Base-by-base conservation (phyloP, 148 eudicot species). In the Persicaria maculosa region DNA sequence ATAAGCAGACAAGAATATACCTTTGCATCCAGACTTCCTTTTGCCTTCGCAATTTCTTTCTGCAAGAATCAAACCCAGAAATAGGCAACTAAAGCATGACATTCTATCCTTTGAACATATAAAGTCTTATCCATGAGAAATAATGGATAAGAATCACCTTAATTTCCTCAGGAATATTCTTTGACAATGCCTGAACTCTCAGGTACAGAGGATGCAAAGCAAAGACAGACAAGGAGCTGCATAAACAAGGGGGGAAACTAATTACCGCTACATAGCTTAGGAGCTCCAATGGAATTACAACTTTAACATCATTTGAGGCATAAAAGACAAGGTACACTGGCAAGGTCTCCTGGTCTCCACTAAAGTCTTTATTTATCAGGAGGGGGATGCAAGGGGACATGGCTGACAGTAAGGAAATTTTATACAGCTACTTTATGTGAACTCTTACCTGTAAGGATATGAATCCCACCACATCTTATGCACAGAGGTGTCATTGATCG, bases 391-490 rank as follows among this genome's bases (percentile, higher is more conserved):
- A 57, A n/a, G 20, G 19, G 64, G 31, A 57, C 12, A 9, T 47
- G 57, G 14, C 7, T 31, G 65, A 25, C 45, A n/a, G 20, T 17
- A 54, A 44, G 20, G 55, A n/a, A 75, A 36, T 55, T 50, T 54
- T 50, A 14, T 46, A 80, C 50, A 74, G 70, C 17, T 65, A 65
- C 40, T 65, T 36, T 43, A 65, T 4, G 46, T 43, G 45, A 43
- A 4, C 6, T 7, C 77, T 74, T 68, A 91, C 98, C 98, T 94
- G 87, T 94, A 94, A 4, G 98, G 98, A 75, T 94, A 94, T 6
- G 98, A 94, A 82, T 94, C 98, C 98, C 98, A 94, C 98, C 98
- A 94, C 97, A 90, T 94, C 79, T 77, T 69, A 76, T 94, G 79
- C 19, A 94, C 98, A 59, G 98, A 94, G 68, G 98, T 94, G 82